Evolutionary conservation across 495 filamentous ascomycete genomes (phyloP), one percentile per base, ranked within the genome.

Genomic region (Penicillium maclennaniae): DNA sequence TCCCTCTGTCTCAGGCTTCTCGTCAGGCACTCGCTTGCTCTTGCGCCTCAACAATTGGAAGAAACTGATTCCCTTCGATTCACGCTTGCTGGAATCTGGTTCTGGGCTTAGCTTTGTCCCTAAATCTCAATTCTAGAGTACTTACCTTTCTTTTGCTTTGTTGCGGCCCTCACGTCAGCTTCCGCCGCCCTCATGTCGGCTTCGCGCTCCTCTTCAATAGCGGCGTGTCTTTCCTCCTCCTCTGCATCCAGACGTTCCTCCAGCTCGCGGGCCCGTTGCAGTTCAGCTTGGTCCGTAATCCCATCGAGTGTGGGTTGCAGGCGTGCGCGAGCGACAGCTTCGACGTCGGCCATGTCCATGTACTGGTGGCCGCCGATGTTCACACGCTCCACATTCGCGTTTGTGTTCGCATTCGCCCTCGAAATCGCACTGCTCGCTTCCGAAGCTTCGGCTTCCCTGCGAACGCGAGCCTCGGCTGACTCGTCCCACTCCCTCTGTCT

Each of bases 251-350:
- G 67, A 12, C 77, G 71, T 15, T 70, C 67, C 57, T 85, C 84
- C 34, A 81, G 61, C 42, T 86, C 82, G 48, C 77, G 69, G 10
- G 83, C 83, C 37, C 77, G 75, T 59, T 88, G 83, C 43, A 73
- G 72, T 61, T 92, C 88, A 0, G 87, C 86, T 28, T 81, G 84
- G 17, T 86, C 84, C 44, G 84, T 83, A 36, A 98, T 95, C 58
- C 96, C 89, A 61, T 97, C 88, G n/a, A 98, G 67, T 0, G 93
- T 82, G 16, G 93, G 93, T 67, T 90, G 88, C n/a, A 98, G 78
- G 60, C 86, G 84, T 28, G 79, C 78, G 9, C 82, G 81, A 0
- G 93, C 93, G 54, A 97, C 84, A 10, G 80, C 82, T 49, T 97
- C 86, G 38, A 98, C 79, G 45, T 90, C 89, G 4, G 82, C 77